A percentile compares a stretch with the other conserved stretches of the same genome.
phyloP scores from a whole-genome alignment of 2,329 filamentous ascomycete species.

The Didymella keratinophila region DNA sequence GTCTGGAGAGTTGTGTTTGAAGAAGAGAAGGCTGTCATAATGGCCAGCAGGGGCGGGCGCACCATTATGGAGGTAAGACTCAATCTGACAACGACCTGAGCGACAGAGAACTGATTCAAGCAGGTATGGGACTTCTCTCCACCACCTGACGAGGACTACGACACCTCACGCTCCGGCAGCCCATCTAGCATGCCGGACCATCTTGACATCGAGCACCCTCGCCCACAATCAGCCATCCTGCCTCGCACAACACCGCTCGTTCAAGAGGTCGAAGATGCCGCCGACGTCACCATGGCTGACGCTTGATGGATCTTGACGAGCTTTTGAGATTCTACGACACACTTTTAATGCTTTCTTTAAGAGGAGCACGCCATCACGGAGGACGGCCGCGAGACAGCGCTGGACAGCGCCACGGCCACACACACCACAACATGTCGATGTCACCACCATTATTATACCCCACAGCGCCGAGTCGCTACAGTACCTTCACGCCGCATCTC shows the following conservation, averaged over 20 bases:
- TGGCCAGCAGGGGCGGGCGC: constrained; percentile 82
- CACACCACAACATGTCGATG: not conserved
- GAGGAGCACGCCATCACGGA: not conserved
- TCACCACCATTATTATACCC: constrained; percentile 13
- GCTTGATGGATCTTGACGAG: constrained; percentile 14
- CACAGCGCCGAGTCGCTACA: constrained; percentile 10
- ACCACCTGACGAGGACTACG: constrained; percentile 62
- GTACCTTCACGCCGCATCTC: not conserved
- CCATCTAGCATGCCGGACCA: constrained; percentile 56
- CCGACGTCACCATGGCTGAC: constrained; percentile 46
- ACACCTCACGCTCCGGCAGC: constrained; percentile 50
- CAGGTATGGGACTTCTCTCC: constrained; percentile 96
- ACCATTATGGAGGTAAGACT: constrained; percentile 97
- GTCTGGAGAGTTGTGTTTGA: constrained; percentile 99
- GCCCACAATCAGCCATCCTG: constrained; percentile 44
- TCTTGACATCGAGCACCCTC: constrained; percentile 40
- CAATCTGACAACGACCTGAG: not conserved
- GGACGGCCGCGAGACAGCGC: not conserved
- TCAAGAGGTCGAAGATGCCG: constrained; percentile 30
- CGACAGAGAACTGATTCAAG: constrained; percentile 40
- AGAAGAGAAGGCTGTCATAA: constrained; percentile 96
- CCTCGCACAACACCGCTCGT: constrained; percentile 36
- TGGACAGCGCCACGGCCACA: not conserved
- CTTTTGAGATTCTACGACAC: constrained; percentile 9
- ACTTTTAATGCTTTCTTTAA: constrained; percentile 13